phyloP scores from a whole-genome alignment of 2,329 filamentous ascomycete species.

The Fusarium anguioides region DNA sequence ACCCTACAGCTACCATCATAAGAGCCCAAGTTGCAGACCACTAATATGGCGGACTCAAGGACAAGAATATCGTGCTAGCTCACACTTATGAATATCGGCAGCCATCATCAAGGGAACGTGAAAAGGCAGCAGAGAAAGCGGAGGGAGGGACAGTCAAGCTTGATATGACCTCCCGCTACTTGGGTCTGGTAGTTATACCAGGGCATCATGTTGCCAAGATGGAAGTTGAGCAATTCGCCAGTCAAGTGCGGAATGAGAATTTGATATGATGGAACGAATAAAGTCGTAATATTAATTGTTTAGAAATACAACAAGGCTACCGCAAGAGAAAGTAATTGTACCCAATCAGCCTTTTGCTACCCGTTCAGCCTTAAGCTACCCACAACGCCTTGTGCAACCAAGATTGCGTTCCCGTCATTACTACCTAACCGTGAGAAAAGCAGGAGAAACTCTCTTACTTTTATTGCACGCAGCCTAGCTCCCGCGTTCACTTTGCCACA shows the following conservation, averaged over 20 bases:
- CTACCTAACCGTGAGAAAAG: constrained; percentile 21
- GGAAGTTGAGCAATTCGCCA: constrained; percentile 82
- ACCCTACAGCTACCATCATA: constrained; percentile 11
- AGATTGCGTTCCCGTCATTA: constrained; percentile 38
- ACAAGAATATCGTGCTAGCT: constrained; percentile 87
- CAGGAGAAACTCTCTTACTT: not conserved
- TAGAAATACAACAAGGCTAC: constrained; percentile 45
- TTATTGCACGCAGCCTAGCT: not conserved
- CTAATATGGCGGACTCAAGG: constrained; percentile 61
- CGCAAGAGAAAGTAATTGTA: constrained; percentile 37
- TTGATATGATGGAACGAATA: constrained; percentile 22
- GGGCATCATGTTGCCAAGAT: constrained; percentile 88
- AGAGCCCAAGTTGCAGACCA: not conserved
- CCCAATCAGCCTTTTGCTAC: constrained; percentile 42
- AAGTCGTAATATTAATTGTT: constrained; percentile 43
- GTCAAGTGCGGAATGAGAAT: constrained; percentile 56
- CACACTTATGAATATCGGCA: constrained; percentile 90
- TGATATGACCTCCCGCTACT: constrained; percentile 84
- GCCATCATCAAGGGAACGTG: constrained; percentile 65
- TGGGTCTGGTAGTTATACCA: constrained; percentile 90
- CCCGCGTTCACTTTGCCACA: constrained; percentile 11
- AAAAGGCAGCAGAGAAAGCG: constrained; percentile 51
- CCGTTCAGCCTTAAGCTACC: constrained; percentile 34
- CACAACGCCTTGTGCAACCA: constrained; percentile 46
- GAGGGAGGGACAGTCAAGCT: constrained; percentile 63